Percentiles rank a stretch among this genome's conserved stretches.
Conservation (phyloP, 768 basidiomycete genomes). For the Amanita brunnescens region DNA sequence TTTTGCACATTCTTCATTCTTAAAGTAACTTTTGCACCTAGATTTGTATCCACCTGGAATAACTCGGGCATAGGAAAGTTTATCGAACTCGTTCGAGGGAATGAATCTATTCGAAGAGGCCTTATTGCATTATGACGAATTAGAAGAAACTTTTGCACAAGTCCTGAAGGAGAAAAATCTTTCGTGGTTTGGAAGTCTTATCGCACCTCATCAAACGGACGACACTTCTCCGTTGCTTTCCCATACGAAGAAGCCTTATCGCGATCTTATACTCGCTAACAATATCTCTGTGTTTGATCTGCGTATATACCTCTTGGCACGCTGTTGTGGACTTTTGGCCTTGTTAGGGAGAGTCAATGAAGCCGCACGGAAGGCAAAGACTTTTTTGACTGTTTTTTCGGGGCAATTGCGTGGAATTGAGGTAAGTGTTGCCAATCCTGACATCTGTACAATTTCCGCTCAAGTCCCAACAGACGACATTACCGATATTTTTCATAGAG, state of each 20-base stretch:
- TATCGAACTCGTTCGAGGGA: constrained; percentile 87
- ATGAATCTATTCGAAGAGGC: constrained; percentile 89
- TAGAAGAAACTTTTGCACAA: constrained; percentile 76
- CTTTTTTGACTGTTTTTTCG: constrained; percentile 74
- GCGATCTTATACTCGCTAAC: constrained; percentile 83
- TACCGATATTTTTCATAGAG: constrained; percentile 73
- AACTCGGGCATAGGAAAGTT: constrained; percentile 63
- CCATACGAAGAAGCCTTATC: constrained; percentile 72
- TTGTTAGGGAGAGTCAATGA: constrained; percentile 61
- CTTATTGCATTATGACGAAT: constrained; percentile 79
- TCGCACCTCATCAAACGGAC: constrained; percentile 59
- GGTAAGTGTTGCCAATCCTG: constrained; percentile 41
- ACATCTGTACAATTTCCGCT: background rate
- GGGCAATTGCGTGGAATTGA: constrained; percentile 65
- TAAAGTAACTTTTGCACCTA: constrained; percentile 47
- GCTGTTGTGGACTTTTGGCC: constrained; percentile 73
- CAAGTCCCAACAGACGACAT: constrained; percentile 27
- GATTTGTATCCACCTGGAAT: constrained; percentile 8
- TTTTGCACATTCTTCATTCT: constrained; percentile 95
- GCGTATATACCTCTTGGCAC: constrained; percentile 79
- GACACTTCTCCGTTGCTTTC: constrained; percentile 80
- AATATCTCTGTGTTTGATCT: constrained; percentile 92
- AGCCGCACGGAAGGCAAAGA: constrained; percentile 57
- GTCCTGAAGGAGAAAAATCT: constrained; percentile 72
- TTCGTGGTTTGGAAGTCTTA: constrained; percentile 88